Conservation (phyloP, 2,329 filamentous ascomycete species). For the Blastomyces emzantsi region DNA sequence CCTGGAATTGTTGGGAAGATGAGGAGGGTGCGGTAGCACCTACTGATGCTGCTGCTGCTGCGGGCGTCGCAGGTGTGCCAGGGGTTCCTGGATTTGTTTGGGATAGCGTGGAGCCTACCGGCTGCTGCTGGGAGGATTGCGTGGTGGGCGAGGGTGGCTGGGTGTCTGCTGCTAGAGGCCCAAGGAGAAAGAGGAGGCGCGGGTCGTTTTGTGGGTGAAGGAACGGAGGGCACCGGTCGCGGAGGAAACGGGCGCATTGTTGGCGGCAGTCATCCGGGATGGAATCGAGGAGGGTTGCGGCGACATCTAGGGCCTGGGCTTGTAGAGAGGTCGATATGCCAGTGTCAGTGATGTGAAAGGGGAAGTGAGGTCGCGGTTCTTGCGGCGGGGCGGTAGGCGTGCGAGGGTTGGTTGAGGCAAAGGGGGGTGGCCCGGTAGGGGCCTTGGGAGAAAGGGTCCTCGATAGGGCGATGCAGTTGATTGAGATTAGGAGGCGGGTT, state of each 20-base stretch:
- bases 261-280: constrained; percentile 37
- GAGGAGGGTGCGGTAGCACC: neutral
- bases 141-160: constrained; percentile 13
- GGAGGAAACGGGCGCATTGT: constrained; percentile 35
- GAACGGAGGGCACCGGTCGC: constrained; percentile 34
- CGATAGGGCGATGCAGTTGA: constrained; percentile 35
- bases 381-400: constrained; percentile 7
- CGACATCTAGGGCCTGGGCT: constrained; percentile 38
- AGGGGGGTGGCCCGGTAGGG: constrained; percentile 23
- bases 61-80: neutral
- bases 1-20: neutral
- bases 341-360: constrained; percentile 14
- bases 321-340: constrained; percentile 28
- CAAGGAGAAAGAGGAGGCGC: constrained; percentile 35
- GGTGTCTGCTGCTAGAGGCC: constrained; percentile 26
- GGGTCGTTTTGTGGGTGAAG: constrained; percentile 32
- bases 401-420: constrained; percentile 22
- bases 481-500: constrained; percentile 30
- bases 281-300: constrained; percentile 36
- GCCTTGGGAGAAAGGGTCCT: constrained; percentile 26
- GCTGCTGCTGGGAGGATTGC: constrained; percentile 4
- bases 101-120: constrained; percentile 3
- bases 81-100: neutral
- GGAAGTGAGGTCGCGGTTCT: neutral
- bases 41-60: neutral